These are phyloP conservation scores for Clitopilus passeckerianus DNA, from an alignment of 768 basidiomycete species.

Conservation along the genomic window DNA sequence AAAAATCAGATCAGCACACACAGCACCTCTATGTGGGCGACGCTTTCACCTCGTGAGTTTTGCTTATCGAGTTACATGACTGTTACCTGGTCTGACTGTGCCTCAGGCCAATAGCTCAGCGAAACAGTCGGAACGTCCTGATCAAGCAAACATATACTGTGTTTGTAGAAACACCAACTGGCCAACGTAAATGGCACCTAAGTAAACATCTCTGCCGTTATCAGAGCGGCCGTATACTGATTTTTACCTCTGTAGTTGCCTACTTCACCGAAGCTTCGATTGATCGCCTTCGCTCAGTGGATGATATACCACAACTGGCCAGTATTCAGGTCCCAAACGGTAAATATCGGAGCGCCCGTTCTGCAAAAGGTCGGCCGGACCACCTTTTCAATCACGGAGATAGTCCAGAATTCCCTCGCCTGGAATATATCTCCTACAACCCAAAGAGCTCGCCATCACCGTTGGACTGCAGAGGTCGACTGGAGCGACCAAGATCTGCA, in stretches of 20 bases:
- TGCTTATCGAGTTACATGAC: background rate
- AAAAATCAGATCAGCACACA: conserved; percentile 52
- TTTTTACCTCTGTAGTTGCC: conserved; percentile 44
- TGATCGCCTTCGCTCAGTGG: conserved; percentile 51
- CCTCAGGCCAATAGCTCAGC: background rate
- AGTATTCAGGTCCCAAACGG: conserved; percentile 51
- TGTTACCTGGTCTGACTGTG: background rate
- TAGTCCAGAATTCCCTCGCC: conserved; percentile 17
- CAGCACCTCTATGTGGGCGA: conserved; percentile 43
- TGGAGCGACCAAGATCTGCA: background rate
- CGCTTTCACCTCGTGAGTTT: conserved; percentile 31
- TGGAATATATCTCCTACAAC: conserved; percentile 1
- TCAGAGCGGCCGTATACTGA: background rate
- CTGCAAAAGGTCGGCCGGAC: conserved; percentile 28
- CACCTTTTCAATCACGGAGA: conserved; percentile 7
- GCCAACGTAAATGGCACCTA: conserved; percentile 76
- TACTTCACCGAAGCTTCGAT: conserved; percentile 68
- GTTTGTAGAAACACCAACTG: conserved; percentile 56
- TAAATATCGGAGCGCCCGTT: conserved; percentile 62
- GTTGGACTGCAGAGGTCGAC: background rate
- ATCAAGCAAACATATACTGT: conserved; percentile 83
- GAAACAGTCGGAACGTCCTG: conserved; percentile 20
- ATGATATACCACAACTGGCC: conserved; percentile 53
- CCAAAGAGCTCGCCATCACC: background rate
- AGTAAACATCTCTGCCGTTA: conserved; percentile 37